Evolutionary conservation across 1,284 basidiomycete species (phyloP), one percentile per base, ranked within the genome.

Genomic region (Porogramme epimiltina): DNA sequence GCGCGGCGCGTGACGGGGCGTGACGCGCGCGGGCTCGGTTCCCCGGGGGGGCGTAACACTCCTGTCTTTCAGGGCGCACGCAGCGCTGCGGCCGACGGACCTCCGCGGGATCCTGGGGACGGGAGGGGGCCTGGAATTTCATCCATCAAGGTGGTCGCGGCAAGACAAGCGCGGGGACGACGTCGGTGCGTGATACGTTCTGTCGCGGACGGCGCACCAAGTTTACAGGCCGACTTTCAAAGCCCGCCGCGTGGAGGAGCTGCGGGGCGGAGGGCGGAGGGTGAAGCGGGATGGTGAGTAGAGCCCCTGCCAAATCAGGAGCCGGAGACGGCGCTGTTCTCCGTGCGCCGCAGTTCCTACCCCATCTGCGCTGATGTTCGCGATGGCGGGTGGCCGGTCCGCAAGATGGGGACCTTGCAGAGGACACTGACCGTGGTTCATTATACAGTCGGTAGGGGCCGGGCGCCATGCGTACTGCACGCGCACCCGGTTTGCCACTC

Each of bases 401-500:
- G 34, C 34, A 16, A 16, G 13, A n/a, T n/a, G n/a, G n/a, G n/a
- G n/a, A n/a, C n/a, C n/a, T n/a, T n/a, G n/a, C n/a, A n/a, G n/a
- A n/a, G n/a, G n/a, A n/a, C n/a, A n/a, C n/a, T n/a, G n/a, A n/a
- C n/a, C n/a, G n/a, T n/a, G n/a, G n/a, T n/a, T n/a, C n/a, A n/a
- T n/a, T n/a, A n/a, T n/a, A n/a, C n/a, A n/a, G n/a, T n/a, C n/a
- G n/a, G n/a, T n/a, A n/a, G n/a, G n/a, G n/a, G n/a, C n/a, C n/a
- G n/a, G n/a, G n/a, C n/a, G n/a, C n/a, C n/a, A n/a, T n/a, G n/a
- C n/a, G n/a, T n/a, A n/a, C n/a, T 16, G 18, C 25, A 24, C 45
- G 37, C 20, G 45, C 37, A 31, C 34, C 22, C 23, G 23, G 39
- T 23, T 43, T 51, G 50, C 51, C 51, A 52, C 51, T 43, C 51